These are phyloP conservation scores for Pseudozyma hubeiensis DNA, from an alignment of 1,284 basidiomycete species.

Conservation along the genomic window DNA sequence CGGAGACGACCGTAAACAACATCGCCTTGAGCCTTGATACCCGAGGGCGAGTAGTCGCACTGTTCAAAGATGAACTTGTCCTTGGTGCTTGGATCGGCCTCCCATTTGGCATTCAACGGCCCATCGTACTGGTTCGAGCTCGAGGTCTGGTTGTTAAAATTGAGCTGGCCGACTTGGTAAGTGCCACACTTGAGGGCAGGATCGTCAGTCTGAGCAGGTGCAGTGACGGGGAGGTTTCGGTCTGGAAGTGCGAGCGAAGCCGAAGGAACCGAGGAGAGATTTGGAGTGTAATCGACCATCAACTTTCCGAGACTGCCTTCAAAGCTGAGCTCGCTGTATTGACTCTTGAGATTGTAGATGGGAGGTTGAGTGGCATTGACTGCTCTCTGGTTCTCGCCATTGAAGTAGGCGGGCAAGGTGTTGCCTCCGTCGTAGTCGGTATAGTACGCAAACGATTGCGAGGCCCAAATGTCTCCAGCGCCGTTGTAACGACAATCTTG, in stretches of 20 bases:
- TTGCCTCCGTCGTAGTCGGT: slow-evolving; percentile 3
- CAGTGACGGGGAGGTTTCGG: not conserved
- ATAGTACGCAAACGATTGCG: slow-evolving; percentile 27
- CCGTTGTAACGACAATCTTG: slow-evolving; percentile 27
- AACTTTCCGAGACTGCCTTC: slow-evolving; percentile 17
- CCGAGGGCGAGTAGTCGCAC: slow-evolving; percentile 27
- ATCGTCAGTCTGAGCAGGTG: not conserved
- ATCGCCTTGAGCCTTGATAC: slow-evolving; percentile 9
- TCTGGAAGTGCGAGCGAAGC: not conserved
- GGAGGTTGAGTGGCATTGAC: slow-evolving; percentile 11
- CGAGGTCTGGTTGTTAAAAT: slow-evolving; percentile 28
- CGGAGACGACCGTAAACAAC: slow-evolving; percentile 29
- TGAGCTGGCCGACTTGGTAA: slow-evolving; percentile 7
- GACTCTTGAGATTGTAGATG: slow-evolving; percentile 12
- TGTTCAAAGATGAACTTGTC: slow-evolving; percentile 31
- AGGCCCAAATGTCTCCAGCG: slow-evolving; percentile 13
- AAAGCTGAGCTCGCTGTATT: slow-evolving; percentile 3
- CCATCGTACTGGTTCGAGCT: slow-evolving; percentile 19
- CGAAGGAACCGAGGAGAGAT: slow-evolving; percentile 12
- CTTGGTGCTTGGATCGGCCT: slow-evolving; percentile 14
- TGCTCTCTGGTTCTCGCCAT: slow-evolving; percentile 11
- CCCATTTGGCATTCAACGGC: slow-evolving; percentile 17
- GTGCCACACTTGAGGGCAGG: slow-evolving; percentile 12
- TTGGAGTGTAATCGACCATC: slow-evolving; percentile 21
- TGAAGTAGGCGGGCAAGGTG: slow-evolving; percentile 5